Base-by-base conservation (phyloP, 768 basidiomycete genomes). In the Crassisporium funariophilum region DNA sequence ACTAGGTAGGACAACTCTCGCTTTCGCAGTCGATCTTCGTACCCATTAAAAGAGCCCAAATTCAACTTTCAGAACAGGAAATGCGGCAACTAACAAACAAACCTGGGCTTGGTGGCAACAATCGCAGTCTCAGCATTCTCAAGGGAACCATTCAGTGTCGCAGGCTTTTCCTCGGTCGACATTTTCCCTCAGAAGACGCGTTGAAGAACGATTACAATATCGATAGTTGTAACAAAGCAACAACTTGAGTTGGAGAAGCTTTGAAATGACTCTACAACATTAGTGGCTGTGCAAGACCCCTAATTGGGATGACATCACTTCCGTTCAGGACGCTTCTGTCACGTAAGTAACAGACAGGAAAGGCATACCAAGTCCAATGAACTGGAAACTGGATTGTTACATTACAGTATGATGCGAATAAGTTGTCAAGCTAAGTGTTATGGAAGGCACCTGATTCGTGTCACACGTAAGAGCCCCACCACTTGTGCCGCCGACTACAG, bases 1-100 rank as follows among this genome's bases (percentile, higher is more conserved):
- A 45, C 69, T 70, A 31, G 74, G 77, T 35, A 81, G 56, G 4
- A 77, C 71, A 0, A 83, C 82, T 33, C 79, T 68, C 4, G 81
- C 77, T 10, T 52, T 60, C 31, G 50, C 34, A 6, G 20, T 52
- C 25, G 57, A 51, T 44, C 58, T 60, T 50, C 5, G 24, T 27
- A 24, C 27, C 15, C 13, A 22, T 16, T 38, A 34, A 41, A 25
- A 25, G 39, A 21, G 34, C 31, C 20, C 19, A 21, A 4, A 20
- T 24, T 40, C 38, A 43, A 33, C 9, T 2, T 13, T 5, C 17
- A 25, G 35, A 40, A 17, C 11, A 8, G 8, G 39, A 21, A 19
- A 33, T 11, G 29, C 11, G 10, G 5, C 3, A 31, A 31, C n/a
- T 10, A 31, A 31, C 29, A 31, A 31, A 10, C 10, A 31, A 31